A percentile compares a stretch with the other conserved stretches of the same genome.
Evolutionary conservation across 2,329 filamentous ascomycete genomes (phyloP).

Genomic region (Claviceps quebecensis): DNA sequence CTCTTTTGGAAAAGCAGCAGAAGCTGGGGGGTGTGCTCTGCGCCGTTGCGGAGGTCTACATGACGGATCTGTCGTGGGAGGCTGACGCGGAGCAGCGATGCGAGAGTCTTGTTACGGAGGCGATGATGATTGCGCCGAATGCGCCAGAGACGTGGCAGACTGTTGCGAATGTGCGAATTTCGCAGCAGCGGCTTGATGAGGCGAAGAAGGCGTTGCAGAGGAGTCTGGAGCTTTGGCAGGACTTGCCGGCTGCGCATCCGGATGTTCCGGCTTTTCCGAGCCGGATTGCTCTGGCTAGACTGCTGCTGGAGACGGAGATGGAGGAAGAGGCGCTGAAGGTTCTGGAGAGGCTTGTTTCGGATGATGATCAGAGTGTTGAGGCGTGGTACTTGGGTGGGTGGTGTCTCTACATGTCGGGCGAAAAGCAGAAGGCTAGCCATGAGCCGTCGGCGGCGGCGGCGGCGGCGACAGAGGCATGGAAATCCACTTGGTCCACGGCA

Average conservation of each 20-base stretch:
- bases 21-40: constrained; percentile 88
- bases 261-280: constrained; percentile 74
- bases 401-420: constrained; percentile 69
- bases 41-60: constrained; percentile 90
- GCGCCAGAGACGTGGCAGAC: constrained; percentile 89
- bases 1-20: constrained; percentile 53
- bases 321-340: constrained; percentile 75
- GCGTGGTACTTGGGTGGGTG: constrained; percentile 95
- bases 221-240: constrained; percentile 73
- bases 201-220: constrained; percentile 63
- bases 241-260: constrained; percentile 57
- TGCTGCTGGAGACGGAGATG: constrained; percentile 84
- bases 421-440: constrained; percentile 40
- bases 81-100: constrained; percentile 79
- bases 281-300: constrained; percentile 65
- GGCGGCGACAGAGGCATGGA: constrained; percentile 29
- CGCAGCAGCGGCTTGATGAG: constrained; percentile 66
- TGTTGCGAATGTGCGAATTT: constrained; percentile 84
- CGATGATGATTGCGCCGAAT: constrained; percentile 67
- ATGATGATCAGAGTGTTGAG: constrained; percentile 91
- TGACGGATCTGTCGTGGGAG: constrained; percentile 95
- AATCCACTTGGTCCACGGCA: constrained; percentile 55
- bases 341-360: constrained; percentile 65
- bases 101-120: constrained; percentile 80
- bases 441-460: constrained; percentile 16